phyloP scores from a whole-genome alignment of 2,329 filamentous ascomycete species.

The Venturiaceae sp. region DNA sequence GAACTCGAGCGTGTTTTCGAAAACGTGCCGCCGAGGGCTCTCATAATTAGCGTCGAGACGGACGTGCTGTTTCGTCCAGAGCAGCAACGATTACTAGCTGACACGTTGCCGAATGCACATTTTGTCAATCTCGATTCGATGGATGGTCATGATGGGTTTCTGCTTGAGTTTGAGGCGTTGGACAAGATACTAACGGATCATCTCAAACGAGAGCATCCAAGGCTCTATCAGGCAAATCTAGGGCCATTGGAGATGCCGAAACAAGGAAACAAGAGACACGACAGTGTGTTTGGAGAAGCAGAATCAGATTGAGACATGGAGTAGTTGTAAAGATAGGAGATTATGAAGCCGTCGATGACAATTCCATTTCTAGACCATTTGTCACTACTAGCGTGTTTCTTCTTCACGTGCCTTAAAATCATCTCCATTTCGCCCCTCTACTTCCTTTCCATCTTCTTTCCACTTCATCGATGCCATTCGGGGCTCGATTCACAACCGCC shows the following conservation, averaged over 20 bases:
- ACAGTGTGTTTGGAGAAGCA: slow-evolving; percentile 12
- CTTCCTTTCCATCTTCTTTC: too few relatives aligned
- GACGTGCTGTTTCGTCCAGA: slow-evolving; percentile 24
- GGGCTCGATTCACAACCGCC: too few relatives aligned
- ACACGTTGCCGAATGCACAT: slow-evolving; percentile 18
- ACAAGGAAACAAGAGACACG: neutral
- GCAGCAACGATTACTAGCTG: slow-evolving; percentile 22
- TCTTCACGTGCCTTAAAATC: too few relatives aligned
- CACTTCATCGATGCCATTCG: too few relatives aligned
- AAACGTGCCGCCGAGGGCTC: slow-evolving; percentile 15
- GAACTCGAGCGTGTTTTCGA: slow-evolving; percentile 16
- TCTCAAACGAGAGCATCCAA: slow-evolving; percentile 8
- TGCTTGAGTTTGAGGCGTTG: slow-evolving; percentile 26
- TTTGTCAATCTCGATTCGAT: slow-evolving; percentile 18
- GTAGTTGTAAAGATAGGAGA: neutral
- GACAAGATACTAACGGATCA: slow-evolving; percentile 15
- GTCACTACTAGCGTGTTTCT: too few relatives aligned
- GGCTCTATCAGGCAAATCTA: slow-evolving; percentile 3
- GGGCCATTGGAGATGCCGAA: neutral
- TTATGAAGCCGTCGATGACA: too few relatives aligned
- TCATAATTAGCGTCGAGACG: slow-evolving; percentile 26
- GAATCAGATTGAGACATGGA: slow-evolving; percentile 5
- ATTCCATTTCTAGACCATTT: too few relatives aligned
- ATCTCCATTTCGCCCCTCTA: too few relatives aligned
- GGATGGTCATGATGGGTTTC: slow-evolving; percentile 28